Conservation (phyloP, 1,284 basidiomycete species). For the Malassezia sp. region DNA sequence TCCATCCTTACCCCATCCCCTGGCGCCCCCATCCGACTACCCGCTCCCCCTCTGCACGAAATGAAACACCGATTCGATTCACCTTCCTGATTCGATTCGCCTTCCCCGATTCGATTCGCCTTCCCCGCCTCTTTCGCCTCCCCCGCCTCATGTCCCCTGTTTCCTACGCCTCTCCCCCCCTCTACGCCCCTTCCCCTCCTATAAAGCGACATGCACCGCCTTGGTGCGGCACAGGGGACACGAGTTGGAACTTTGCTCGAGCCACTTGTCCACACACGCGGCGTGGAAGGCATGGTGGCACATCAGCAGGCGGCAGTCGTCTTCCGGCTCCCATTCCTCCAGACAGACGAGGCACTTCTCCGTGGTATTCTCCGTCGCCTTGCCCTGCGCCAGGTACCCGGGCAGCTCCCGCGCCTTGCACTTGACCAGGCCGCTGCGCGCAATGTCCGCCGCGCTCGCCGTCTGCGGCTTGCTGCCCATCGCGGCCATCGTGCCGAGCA, state of each 20-base stretch:
- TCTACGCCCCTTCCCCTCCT: no score
- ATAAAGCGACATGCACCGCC: slow-evolving; percentile 6
- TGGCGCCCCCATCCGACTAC: no score
- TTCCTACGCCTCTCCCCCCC: no score
- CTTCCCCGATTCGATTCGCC: no score
- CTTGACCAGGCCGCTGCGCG: slow-evolving; percentile 23
- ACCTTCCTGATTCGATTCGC: no score
- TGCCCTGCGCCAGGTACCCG: slow-evolving; percentile 15
- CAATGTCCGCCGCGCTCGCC: slow-evolving; percentile 34
- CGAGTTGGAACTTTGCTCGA: slow-evolving; percentile 32
- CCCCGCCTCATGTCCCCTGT: no score
- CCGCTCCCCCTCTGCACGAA: no score
- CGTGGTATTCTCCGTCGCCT: slow-evolving; percentile 35
- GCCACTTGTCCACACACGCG: slow-evolving; percentile 31
- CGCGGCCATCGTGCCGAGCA: slow-evolving; percentile 33
- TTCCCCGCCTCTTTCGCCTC: no score
- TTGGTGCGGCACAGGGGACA: slow-evolving; percentile 27
- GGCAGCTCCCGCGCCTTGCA: slow-evolving; percentile 24
- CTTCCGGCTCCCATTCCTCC: slow-evolving; percentile 38
- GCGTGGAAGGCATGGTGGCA: slow-evolving; percentile 40
- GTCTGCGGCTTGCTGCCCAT: slow-evolving; percentile 33
- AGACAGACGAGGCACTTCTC: slow-evolving; percentile 41
- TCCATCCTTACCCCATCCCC: no score
- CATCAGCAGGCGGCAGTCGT: slow-evolving; percentile 29
- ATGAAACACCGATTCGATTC: no score